phyloP scores from a whole-genome alignment of 805 yeast genomes.

The Hanseniaspora guilliermondii region DNA sequence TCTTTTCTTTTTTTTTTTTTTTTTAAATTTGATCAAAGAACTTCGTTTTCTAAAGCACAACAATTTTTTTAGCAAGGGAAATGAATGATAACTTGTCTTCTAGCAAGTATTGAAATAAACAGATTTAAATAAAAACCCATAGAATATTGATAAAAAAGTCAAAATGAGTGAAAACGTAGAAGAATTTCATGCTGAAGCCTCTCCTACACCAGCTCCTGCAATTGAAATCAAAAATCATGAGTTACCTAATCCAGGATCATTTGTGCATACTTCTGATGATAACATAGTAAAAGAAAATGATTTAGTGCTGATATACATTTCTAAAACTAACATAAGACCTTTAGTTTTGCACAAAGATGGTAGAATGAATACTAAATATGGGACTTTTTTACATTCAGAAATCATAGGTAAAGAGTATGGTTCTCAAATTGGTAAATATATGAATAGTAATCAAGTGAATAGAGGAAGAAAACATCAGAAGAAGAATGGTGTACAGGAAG shows the following conservation, averaged over 20 bases:
- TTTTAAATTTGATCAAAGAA: too few relatives aligned
- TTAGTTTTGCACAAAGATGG: conserved; percentile 48
- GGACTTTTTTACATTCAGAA: conserved; percentile 68
- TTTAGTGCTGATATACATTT: conserved; percentile 72
- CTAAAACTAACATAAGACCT: conserved; percentile 70
- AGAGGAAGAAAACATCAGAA: conserved; percentile 10
- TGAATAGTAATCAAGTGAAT: conserved; percentile 35
- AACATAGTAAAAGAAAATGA: conserved; percentile 73
- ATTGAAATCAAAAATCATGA: neutral
- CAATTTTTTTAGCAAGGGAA: too few relatives aligned
- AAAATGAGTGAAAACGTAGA: neutral
- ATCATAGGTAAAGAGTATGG: conserved; percentile 81
- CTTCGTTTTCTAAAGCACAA: neutral
- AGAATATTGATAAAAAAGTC: neutral
- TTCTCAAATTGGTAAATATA: conserved; percentile 60
- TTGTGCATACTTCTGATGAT: conserved; percentile 43
- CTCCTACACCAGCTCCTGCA: conserved; percentile 5
- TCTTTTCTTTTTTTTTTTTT: neutral
- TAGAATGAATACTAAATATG: conserved; percentile 71
- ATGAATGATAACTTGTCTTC: too few relatives aligned
- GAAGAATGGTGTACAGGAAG: conserved; percentile 3
- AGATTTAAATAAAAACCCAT: neutral
- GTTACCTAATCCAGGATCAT: conserved; percentile 1
- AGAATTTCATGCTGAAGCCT: neutral
- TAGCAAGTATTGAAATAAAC: neutral